Percentiles rank a stretch among this genome's conserved stretches.
Conservation (phyloP, 2,329 filamentous ascomycete species). For the Diaporthe australafricana region DNA sequence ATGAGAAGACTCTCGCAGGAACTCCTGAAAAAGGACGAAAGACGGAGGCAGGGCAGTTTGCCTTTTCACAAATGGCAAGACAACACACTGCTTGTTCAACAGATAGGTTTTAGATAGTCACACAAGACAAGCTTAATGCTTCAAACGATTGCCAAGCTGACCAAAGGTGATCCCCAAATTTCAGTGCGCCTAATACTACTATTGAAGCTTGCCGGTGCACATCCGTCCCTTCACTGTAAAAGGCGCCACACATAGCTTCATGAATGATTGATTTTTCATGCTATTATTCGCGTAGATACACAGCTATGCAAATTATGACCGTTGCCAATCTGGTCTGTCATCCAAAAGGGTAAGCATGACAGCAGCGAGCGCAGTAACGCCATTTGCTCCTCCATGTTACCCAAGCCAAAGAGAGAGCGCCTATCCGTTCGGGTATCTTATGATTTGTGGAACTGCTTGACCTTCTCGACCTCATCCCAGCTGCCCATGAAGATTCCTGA, state of each 20-base stretch:
- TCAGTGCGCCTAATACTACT: slow-evolving; percentile 38
- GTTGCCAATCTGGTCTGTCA: slow-evolving; percentile 29
- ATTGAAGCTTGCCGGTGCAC: background rate
- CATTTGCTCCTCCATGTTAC: slow-evolving; percentile 10
- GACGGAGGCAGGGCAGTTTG: background rate
- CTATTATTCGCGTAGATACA: slow-evolving; percentile 21
- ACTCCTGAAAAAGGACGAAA: background rate
- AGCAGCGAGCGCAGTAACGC: slow-evolving; percentile 15
- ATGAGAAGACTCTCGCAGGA: background rate
- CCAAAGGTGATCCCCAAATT: background rate
- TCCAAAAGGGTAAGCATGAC: slow-evolving; percentile 5
- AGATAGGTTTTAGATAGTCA: slow-evolving; percentile 28
- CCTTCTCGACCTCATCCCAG: slow-evolving; percentile 94
- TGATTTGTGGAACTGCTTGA: slow-evolving; percentile 79
- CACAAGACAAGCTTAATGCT: slow-evolving; percentile 20
- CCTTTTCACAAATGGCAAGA: slow-evolving; percentile 45
- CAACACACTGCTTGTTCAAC: background rate
- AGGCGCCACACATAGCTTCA: background rate
- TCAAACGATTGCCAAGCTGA: background rate
- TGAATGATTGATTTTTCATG: background rate
- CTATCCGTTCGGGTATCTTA: slow-evolving; percentile 17
- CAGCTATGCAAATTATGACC: slow-evolving; percentile 32
- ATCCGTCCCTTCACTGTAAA: background rate
- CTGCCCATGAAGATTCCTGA: slow-evolving; percentile 97
- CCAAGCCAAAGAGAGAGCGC: background rate